Conservation (phyloP, 2,329 filamentous ascomycete genomes). For the Emmonsia crescens region DNA sequence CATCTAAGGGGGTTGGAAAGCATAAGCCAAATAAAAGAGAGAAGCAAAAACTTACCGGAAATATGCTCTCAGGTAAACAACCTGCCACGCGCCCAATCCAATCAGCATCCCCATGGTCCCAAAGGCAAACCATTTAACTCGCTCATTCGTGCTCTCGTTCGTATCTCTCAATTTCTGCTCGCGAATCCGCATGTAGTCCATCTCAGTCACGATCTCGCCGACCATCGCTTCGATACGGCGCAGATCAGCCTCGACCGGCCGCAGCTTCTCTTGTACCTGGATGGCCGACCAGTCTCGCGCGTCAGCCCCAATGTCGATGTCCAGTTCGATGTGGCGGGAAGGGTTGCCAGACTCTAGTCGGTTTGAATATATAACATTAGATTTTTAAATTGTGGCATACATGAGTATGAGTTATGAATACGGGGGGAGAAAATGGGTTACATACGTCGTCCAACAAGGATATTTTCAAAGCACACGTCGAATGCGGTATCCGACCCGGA, state of each 20-base stretch:
- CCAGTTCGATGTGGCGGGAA: constrained; percentile 70
- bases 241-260: constrained; percentile 91
- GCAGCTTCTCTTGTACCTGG: constrained; percentile 92
- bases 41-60: constrained; percentile 54
- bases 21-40: background rate
- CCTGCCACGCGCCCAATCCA: constrained; percentile 88
- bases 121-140: constrained; percentile 97
- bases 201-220: constrained; percentile 77
- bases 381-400: background rate
- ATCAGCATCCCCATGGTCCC: constrained; percentile 85
- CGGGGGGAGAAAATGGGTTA: constrained; percentile 14
- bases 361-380: background rate
- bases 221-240: constrained; percentile 87
- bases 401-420: background rate
- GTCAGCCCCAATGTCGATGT: constrained; percentile 92
- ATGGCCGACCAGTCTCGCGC: constrained; percentile 97
- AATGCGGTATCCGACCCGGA: constrained; percentile 85
- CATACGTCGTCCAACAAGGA: constrained; percentile 55
- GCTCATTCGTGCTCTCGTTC: constrained; percentile 98
- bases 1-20: background rate
- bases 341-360: constrained; percentile 36
- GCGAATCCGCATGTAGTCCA: constrained; percentile 83
- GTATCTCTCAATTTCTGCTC: constrained; percentile 97
- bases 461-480: constrained; percentile 93
- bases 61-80: constrained; percentile 93